These are phyloP conservation scores for Penicillium silybi DNA, from an alignment of 495 filamentous ascomycete species.

Conservation along the genomic window DNA sequence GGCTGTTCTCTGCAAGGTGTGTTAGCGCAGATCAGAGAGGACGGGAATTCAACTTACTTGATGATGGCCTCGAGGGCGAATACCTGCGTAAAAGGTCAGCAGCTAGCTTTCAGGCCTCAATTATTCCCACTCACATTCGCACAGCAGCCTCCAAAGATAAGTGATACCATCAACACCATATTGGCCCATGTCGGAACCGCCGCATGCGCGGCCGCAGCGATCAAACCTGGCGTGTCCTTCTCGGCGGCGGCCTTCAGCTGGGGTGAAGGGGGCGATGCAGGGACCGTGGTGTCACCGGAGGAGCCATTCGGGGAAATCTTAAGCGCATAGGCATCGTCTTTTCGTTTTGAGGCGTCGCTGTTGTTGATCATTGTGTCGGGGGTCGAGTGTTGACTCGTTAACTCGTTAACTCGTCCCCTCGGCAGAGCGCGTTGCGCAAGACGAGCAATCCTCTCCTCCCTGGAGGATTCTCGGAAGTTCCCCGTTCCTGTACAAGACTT, in stretches of 20 bases:
- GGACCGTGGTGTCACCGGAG: not conserved
- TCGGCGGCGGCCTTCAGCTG: not conserved
- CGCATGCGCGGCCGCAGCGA: slow-evolving; percentile 39
- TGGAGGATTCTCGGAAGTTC: not conserved
- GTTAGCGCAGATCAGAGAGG: slow-evolving; percentile 9
- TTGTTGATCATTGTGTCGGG: slow-evolving; percentile 26
- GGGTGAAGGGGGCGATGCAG: not conserved
- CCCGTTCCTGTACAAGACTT: not conserved
- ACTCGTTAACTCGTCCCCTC: not conserved
- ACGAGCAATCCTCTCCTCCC: not conserved
- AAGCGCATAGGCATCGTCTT: slow-evolving; percentile 3
- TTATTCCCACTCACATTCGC: slow-evolving; percentile 68
- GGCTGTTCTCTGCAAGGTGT: slow-evolving; percentile 29
- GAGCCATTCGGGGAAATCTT: not conserved
- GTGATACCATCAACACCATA: slow-evolving; percentile 65
- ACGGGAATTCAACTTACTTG: slow-evolving; percentile 57
- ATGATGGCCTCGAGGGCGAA: slow-evolving; percentile 95
- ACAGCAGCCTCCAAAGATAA: slow-evolving; percentile 98
- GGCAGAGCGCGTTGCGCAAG: not conserved
- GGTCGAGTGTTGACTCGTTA: not conserved
- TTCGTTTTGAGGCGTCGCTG: slow-evolving; percentile 10
- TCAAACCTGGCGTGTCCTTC: slow-evolving; percentile 45
- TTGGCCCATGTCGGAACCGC: slow-evolving; percentile 66
- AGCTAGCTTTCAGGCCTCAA: not conserved
- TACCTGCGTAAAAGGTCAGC: slow-evolving; percentile 47